A percentile compares a stretch with the other conserved stretches of the same genome.
phyloP scores from a whole-genome alignment of 2,329 filamentous ascomycete species.

The Periglandula ipomoeae region DNA sequence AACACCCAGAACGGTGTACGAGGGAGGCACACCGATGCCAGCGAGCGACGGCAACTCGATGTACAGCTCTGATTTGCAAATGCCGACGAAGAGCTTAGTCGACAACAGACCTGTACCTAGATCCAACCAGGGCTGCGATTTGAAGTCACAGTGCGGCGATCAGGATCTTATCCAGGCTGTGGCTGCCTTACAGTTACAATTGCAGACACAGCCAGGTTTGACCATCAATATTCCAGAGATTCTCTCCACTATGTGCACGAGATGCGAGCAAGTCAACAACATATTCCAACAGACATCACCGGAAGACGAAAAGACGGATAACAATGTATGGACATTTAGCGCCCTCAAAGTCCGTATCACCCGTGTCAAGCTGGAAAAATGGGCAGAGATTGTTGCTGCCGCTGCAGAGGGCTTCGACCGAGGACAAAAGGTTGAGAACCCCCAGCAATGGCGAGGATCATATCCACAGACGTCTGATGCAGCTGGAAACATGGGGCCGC shows the following conservation, averaged over 20 bases:
- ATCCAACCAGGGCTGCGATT: constrained; percentile 2
- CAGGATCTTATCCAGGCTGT: constrained; percentile 31
- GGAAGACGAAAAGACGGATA: constrained; percentile 26
- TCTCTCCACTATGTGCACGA: constrained; percentile 29
- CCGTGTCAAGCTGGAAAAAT: constrained; percentile 35
- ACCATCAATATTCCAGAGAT: constrained; percentile 35
- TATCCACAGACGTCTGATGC: constrained; percentile 8
- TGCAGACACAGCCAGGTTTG: constrained; percentile 35
- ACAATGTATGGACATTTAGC: constrained; percentile 39
- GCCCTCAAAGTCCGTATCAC: constrained; percentile 38
- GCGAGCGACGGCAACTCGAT: constrained; percentile 14
- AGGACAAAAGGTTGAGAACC: not conserved
- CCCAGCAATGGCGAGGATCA: constrained; percentile 10
- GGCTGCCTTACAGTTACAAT: constrained; percentile 29
- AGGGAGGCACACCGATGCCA: constrained; percentile 16
- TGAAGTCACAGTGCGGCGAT: constrained; percentile 17
- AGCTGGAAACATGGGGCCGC: constrained; percentile 1
- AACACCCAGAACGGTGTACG: constrained; percentile 24
- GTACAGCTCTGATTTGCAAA: constrained; percentile 17
- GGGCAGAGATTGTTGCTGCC: constrained; percentile 35
- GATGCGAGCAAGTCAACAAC: constrained; percentile 34
- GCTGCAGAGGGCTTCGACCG: constrained; percentile 20
- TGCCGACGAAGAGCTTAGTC: constrained; percentile 9
- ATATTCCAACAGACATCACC: constrained; percentile 22
- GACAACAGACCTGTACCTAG: not conserved